phyloP scores from a whole-genome alignment of 805 yeast genomes.

The Blastobotrys terrestris region DNA sequence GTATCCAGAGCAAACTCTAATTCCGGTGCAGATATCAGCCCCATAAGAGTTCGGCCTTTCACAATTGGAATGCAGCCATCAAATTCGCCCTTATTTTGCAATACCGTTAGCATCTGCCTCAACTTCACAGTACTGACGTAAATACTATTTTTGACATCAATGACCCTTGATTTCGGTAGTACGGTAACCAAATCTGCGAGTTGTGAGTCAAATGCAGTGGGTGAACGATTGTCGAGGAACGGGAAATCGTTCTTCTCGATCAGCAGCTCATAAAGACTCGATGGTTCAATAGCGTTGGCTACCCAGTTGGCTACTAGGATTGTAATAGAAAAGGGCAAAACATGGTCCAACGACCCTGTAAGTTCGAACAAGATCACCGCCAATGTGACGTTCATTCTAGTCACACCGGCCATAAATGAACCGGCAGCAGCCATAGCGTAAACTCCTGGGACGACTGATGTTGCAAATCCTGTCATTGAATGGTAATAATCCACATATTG shows the following conservation, averaged over 20 bases:
- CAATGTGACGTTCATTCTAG: slow-evolving; percentile 85
- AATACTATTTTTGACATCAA: slow-evolving; percentile 37
- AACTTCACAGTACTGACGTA: slow-evolving; percentile 32
- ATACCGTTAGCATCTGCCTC: slow-evolving; percentile 31
- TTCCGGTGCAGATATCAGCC: slow-evolving; percentile 45
- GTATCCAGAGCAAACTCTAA: slow-evolving; percentile 47
- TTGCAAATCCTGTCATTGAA: slow-evolving; percentile 80
- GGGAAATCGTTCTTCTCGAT: slow-evolving; percentile 47
- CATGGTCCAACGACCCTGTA: slow-evolving; percentile 52
- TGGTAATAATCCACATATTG: slow-evolving; percentile 33
- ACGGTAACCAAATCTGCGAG: slow-evolving; percentile 37
- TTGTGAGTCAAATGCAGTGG: slow-evolving; percentile 30
- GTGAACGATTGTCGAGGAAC: slow-evolving; percentile 42
- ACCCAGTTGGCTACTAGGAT: slow-evolving; percentile 54
- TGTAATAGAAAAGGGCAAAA: slow-evolving; percentile 49
- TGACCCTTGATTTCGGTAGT: slow-evolving; percentile 21
- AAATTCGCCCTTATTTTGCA: slow-evolving; percentile 39
- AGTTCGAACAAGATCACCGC: slow-evolving; percentile 84
- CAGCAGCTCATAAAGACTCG: slow-evolving; percentile 45
- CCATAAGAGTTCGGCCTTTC: slow-evolving; percentile 35
- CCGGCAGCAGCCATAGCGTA: slow-evolving; percentile 97
- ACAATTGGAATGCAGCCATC: slow-evolving; percentile 51
- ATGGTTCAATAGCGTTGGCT: slow-evolving; percentile 45
- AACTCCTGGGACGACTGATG: slow-evolving; percentile 85
- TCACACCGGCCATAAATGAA: slow-evolving; percentile 90